Base-by-base conservation (phyloP, 2,329 filamentous ascomycete genomes). In the Neoarthrinium moseri region DNA sequence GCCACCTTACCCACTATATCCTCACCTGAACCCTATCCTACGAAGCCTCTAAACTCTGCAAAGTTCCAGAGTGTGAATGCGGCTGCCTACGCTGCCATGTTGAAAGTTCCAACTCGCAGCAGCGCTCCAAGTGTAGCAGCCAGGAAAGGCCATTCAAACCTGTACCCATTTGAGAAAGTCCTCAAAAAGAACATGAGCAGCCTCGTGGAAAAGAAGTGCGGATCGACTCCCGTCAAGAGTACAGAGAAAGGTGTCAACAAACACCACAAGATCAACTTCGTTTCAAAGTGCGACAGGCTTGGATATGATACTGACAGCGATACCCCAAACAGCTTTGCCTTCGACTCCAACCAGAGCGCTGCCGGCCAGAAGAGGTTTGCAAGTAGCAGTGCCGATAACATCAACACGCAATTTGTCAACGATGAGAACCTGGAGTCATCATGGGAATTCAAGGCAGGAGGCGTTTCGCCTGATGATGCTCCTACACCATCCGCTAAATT, bases 351-450 rank as follows among this genome's bases (percentile, higher is more conserved):
- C 48, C 65, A 73, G 10, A 60, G 68, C 5, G 61, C 64, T 8
- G 57, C 67, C n/a, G 58, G 65, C 17, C 63, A 59, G 27, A 62
- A 67, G 33, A 62, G 61, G 3, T 80, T 81, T 49, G 57, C 67
- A 30, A 73, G 72, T 49, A 74, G 64, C 46, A 83, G 77, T 54
- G 67, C 75, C 17, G 80, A 85, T 46, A 80, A 77, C 42, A 84
- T 85, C 53, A 80, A 81, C 60, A 84, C 81, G 15, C 77, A 68
- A 30, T 85, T 85, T 61, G 73, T 73, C 17, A 67, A 75, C 4
- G 72, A 74, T 12, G 73, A 81, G 17, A 60, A 66, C 34, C 53
- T 66, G 5, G 62, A 66, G 26, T 61, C 65, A n/a, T n/a, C n/a
- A 17, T 79, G 71, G 72, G 67, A 75, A 45, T 82, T 82, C 51